Evolutionary conservation across 2,329 filamentous ascomycete genomes (phyloP).

Genomic region (Setomelanomma holmii): DNA sequence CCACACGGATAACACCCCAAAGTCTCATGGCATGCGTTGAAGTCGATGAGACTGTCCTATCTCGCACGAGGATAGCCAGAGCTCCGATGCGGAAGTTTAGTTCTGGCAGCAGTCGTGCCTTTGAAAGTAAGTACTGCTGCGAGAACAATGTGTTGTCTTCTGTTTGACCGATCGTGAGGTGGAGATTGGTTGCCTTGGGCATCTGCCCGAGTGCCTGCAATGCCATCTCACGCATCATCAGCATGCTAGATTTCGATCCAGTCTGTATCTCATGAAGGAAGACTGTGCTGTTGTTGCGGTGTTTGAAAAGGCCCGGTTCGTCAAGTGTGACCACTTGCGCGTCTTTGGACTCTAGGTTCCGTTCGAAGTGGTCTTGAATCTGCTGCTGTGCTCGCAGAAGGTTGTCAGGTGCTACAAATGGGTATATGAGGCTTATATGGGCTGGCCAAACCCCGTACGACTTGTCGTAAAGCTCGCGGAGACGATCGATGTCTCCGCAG

Average conservation of each 20-base stretch:
- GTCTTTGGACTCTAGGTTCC: constrained; percentile 2
- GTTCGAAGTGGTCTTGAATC: constrained; percentile 47
- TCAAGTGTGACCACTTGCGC: constrained; percentile 41
- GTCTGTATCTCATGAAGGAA: constrained; percentile 26
- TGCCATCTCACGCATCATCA: constrained; percentile 22
- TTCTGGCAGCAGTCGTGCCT: constrained; percentile 57
- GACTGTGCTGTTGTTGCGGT: constrained; percentile 58
- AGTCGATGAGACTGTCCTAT: constrained; percentile 41
- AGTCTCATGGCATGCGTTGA: constrained; percentile 60
- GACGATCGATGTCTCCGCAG: constrained; percentile 59
- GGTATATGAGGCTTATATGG: constrained; percentile 71
- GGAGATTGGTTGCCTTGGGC: constrained; percentile 45
- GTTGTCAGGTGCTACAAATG: constrained; percentile 62
- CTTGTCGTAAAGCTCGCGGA: constrained; percentile 70
- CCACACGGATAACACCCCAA: constrained; percentile 60
- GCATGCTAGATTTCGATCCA: constrained; percentile 11
- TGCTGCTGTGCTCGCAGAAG: constrained; percentile 55
- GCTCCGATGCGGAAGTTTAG: constrained; percentile 59
- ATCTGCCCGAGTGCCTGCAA: constrained; percentile 35
- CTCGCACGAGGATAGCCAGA: constrained; percentile 63
- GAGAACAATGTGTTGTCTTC: constrained; percentile 54
- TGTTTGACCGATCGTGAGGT: constrained; percentile 69
- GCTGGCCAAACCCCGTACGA: constrained; percentile 69
- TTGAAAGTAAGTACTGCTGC: constrained; percentile 62
- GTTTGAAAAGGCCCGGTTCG: constrained; percentile 57